These are phyloP conservation scores for Iris pallida DNA, from an alignment of 116 monocot species.

Conservation along the genomic window DNA sequence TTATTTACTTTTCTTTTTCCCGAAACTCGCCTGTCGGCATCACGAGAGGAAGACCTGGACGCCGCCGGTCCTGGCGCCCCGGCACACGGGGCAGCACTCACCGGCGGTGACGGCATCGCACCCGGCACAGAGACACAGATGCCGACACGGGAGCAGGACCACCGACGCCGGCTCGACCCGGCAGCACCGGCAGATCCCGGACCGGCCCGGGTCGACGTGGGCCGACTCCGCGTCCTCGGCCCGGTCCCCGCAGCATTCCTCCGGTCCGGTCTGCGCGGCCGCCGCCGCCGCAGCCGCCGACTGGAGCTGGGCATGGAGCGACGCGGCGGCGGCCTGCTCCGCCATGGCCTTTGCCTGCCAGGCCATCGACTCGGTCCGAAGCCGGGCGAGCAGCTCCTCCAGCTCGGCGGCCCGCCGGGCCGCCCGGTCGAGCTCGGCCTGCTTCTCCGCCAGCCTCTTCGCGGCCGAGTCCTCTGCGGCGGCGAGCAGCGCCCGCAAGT, in stretches of 20 bases:
- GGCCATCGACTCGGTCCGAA: slow-evolving; percentile 26
- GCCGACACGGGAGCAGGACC: slow-evolving; percentile 66
- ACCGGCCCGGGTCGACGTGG: slow-evolving; percentile 42
- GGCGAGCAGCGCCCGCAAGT: slow-evolving; percentile 22
- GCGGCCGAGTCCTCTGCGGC: slow-evolving; percentile 17
- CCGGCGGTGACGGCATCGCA: slow-evolving; percentile 26
- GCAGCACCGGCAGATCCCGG: slow-evolving; percentile 32
- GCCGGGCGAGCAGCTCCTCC: slow-evolving; percentile 25
- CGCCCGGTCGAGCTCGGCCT: slow-evolving; percentile 26
- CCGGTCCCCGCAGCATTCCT: slow-evolving; percentile 9
- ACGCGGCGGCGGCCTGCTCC: slow-evolving; percentile 13
- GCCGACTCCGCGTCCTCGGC: slow-evolving; percentile 58
- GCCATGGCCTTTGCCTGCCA: slow-evolving; percentile 44
- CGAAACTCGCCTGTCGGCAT: no score
- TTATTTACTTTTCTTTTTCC: no score
- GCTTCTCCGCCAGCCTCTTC: slow-evolving; percentile 24
- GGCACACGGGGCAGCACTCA: slow-evolving; percentile 48
- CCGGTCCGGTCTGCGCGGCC: slow-evolving; percentile 6
- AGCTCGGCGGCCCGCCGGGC: slow-evolving; percentile 30
- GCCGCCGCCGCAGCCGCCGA: slow-evolving; percentile 2
- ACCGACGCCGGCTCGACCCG: slow-evolving; percentile 30
- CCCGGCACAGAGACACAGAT: slow-evolving; percentile 49
- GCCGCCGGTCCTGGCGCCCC: slow-evolving; percentile 42
- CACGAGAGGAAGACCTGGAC: slow-evolving; percentile 48
- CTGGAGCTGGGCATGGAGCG: slow-evolving; percentile 18